phyloP scores from a whole-genome alignment of 2,329 filamentous ascomycete genomes.

The Sordariomycetes sp. region DNA sequence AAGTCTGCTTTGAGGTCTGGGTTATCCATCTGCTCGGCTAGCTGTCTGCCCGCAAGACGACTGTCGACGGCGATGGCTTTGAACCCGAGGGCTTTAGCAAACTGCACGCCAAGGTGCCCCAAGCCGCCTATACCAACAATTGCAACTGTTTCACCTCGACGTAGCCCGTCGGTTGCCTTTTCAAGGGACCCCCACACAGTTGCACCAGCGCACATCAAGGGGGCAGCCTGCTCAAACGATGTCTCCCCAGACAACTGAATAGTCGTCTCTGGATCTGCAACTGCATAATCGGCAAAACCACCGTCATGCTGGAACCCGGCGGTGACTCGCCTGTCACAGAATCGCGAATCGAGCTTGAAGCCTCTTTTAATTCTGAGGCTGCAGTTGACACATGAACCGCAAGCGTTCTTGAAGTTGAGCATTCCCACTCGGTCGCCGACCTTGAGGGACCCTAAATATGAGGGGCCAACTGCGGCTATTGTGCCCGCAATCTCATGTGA shows the following conservation, averaged over 20 bases:
- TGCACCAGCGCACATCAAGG: constrained; percentile 25
- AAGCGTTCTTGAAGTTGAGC: constrained; percentile 23
- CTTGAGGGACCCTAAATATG: constrained; percentile 11
- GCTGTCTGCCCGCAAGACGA: constrained; percentile 14
- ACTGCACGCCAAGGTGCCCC: constrained; percentile 24
- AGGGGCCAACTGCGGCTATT: constrained; percentile 16
- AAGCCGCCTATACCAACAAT: constrained; percentile 25
- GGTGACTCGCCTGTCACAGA: constrained; percentile 20
- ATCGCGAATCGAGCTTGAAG: constrained; percentile 15
- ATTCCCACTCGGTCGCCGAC: constrained; percentile 24
- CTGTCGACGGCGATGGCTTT: constrained; percentile 25
- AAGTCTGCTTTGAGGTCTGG: constrained; percentile 13
- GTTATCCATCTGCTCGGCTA: constrained; percentile 15
- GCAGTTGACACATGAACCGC: constrained; percentile 17
- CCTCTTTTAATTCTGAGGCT: constrained; percentile 8
- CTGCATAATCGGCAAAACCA: constrained; percentile 22
- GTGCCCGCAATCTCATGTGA: constrained; percentile 26
- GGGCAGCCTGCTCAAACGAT: constrained; percentile 22
- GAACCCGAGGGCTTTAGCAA: constrained; percentile 23
- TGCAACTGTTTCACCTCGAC: constrained; percentile 14
- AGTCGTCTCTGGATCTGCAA: constrained; percentile 17
- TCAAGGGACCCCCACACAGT: constrained; percentile 23
- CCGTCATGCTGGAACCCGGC: constrained; percentile 24
- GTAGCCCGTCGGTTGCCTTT: constrained; percentile 14
- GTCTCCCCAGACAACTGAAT: constrained; percentile 16